phyloP scores from a whole-genome alignment of 2,329 filamentous ascomycete species.

The Exophiala bonariae region DNA sequence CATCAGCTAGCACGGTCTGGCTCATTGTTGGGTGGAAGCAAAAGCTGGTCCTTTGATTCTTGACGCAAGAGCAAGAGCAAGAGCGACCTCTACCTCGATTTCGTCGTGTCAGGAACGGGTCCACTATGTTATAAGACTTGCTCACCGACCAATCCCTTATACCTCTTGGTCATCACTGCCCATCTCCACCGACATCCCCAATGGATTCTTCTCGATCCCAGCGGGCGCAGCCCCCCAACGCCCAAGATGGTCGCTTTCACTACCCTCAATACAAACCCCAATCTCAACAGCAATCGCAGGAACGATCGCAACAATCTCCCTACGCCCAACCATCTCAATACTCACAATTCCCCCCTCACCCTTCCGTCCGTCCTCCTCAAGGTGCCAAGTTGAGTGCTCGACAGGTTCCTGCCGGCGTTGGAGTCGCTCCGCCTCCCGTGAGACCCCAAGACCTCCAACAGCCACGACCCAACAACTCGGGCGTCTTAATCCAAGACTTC shows the following conservation, averaged over 20 bases:
- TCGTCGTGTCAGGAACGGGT: no score
- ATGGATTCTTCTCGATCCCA: not conserved
- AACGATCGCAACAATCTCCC: conserved; percentile 3
- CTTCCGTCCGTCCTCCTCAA: conserved; percentile 18
- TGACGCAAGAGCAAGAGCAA: not conserved
- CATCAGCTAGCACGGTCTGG: no score
- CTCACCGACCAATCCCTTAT: not conserved
- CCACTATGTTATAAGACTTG: no score
- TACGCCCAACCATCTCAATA: conserved; percentile 23
- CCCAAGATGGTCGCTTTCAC: conserved; percentile 15
- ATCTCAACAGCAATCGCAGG: not conserved
- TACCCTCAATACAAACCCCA: conserved; percentile 18
- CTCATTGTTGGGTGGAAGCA: no score
- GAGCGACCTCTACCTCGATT: no score
- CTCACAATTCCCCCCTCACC: conserved; percentile 21
- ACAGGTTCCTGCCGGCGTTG: conserved; percentile 22
- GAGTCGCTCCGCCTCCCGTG: conserved; percentile 20
- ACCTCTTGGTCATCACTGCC: not conserved
- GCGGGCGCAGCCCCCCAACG: no score
- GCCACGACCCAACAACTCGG: conserved; percentile 4
- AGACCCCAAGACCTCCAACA: conserved; percentile 11
- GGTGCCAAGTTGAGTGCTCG: conserved; percentile 19
- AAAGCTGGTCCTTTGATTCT: not conserved
- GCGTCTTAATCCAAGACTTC: conserved; percentile 21
- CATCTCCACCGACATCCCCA: no score